phyloP scores from a whole-genome alignment of 2,329 filamentous ascomycete species.

The Coniochaeta pulveracea region DNA sequence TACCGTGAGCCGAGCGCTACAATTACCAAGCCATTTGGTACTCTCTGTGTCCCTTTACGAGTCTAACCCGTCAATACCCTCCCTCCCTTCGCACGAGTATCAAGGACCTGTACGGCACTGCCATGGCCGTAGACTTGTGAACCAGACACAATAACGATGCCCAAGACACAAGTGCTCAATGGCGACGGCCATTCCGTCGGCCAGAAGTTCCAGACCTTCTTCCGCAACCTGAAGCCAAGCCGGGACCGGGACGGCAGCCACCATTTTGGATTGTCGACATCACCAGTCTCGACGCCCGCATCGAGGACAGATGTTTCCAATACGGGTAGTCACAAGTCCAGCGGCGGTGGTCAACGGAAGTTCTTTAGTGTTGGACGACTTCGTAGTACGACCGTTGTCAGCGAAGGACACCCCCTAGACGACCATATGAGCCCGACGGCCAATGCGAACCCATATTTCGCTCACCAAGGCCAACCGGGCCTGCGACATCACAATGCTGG shows the following conservation, averaged over 20 bases:
- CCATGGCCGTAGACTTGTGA: slow-evolving; percentile 1
- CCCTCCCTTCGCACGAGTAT: too few species aligned
- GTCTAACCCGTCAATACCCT: too few species aligned
- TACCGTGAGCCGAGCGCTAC: too few species aligned
- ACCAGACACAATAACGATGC: slow-evolving; percentile 26
- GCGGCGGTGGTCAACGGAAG: too few species aligned
- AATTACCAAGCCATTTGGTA: too few species aligned
- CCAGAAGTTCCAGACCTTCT: slow-evolving; percentile 60
- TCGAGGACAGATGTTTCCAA: slow-evolving; percentile 50
- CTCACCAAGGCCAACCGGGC: slow-evolving; percentile 86
- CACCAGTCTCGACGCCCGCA: slow-evolving; percentile 31
- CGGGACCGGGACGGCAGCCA: slow-evolving; percentile 10
- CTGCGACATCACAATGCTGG: slow-evolving; percentile 90
- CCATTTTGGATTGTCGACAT: background rate
- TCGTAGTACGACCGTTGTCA: slow-evolving; percentile 81
- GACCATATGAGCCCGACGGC: slow-evolving; percentile 85
- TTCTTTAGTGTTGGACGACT: slow-evolving; percentile 86
- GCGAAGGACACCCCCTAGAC: slow-evolving; percentile 83
- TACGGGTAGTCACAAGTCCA: too few species aligned
- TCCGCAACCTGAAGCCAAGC: slow-evolving; percentile 37
- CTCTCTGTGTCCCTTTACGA: too few species aligned
- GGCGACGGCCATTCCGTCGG: slow-evolving; percentile 47
- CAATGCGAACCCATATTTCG: slow-evolving; percentile 93
- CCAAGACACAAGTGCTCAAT: slow-evolving; percentile 41
- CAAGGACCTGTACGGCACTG: too few species aligned